phyloP scores from a whole-genome alignment of 179 eudicot genomes.

The Beta corolliflora region DNA sequence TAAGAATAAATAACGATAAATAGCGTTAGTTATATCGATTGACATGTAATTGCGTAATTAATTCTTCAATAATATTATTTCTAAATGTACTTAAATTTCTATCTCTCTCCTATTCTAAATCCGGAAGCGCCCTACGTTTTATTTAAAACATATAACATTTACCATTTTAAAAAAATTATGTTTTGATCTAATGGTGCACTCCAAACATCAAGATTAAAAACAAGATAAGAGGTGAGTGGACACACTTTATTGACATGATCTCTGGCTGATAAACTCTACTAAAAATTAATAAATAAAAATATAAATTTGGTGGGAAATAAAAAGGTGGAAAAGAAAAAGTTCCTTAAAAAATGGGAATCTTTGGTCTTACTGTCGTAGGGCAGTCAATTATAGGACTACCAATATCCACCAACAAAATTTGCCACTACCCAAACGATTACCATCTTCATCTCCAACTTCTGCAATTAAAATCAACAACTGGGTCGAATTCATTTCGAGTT shows the following conservation, averaged over 20 bases:
- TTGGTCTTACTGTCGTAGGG: slow-evolving; percentile 11
- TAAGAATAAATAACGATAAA: no score
- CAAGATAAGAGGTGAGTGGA: slow-evolving; percentile 5
- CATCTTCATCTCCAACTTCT: slow-evolving; percentile 9
- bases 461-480: slow-evolving; percentile 5
- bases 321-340: background rate
- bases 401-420: slow-evolving; percentile 22
- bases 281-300: no score
- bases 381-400: slow-evolving; percentile 19
- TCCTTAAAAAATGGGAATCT: slow-evolving; percentile 23
- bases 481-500: slow-evolving; percentile 3
- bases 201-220: no score
- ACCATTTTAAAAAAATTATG: no score
- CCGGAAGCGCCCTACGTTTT: no score
- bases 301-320: background rate
- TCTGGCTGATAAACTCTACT: background rate
- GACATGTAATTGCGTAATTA: no score
- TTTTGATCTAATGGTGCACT: no score
- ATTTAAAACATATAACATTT: no score
- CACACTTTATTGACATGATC: background rate
- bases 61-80: no score
- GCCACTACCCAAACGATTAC: background rate
- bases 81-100: no score
- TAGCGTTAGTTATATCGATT: no score
- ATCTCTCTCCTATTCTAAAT: no score